Evolutionary conservation across 768 basidiomycete genomes (phyloP), one percentile per base, ranked within the genome.

Genomic region (Naganishia friedmannii): DNA sequence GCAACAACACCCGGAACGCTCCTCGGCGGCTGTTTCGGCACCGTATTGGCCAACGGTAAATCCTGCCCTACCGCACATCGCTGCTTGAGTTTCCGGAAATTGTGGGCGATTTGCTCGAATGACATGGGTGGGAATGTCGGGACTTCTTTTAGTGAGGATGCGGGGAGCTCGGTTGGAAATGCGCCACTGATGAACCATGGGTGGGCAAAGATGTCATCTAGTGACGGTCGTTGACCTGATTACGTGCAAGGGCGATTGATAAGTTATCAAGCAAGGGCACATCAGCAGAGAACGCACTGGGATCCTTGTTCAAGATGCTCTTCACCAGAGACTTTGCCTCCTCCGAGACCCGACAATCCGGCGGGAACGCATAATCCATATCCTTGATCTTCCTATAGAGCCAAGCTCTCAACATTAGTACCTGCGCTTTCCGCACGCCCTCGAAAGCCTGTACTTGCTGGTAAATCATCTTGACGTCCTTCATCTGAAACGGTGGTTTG

Each of bases 401-500:
- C 12, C 28, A 0, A 13, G 21, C n/a, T 29, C 42, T 3, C 15
- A 31, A 32, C 68, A 32, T 10, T 28, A n/a, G 29, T 28, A 28
- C 13, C 31, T 17, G 5, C n/a, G 42, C 17, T 10, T 37, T 23
- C 42, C 28, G 1, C 23, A 3, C 31, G 39, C 0, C 34, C 23
- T 21, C 2, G 28, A 54, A 3, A 5, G 26, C n/a, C 5, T 6
- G 17, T 2, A 78, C 87, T 81, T 77, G 90, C 90, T 92, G 89
- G 83, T 97, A 96, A 71, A 98, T 97, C 13, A 88, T 88, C 82
- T 97, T 96, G 76, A 98, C 93, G 65, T 98, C 93, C 79, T 96
- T 93, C 19, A 93, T 97, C 81, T 99, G 96, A 84, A 99, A 99
- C 0, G 95, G 95, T 0, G 95, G 95, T n/a, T 90, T 88, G 15